Percentiles rank a stretch among this genome's conserved stretches.
These are phyloP conservation scores for Cryphonectria nitschkei DNA, from an alignment of 2,329 filamentous ascomycete species.

Conservation along the genomic window DNA sequence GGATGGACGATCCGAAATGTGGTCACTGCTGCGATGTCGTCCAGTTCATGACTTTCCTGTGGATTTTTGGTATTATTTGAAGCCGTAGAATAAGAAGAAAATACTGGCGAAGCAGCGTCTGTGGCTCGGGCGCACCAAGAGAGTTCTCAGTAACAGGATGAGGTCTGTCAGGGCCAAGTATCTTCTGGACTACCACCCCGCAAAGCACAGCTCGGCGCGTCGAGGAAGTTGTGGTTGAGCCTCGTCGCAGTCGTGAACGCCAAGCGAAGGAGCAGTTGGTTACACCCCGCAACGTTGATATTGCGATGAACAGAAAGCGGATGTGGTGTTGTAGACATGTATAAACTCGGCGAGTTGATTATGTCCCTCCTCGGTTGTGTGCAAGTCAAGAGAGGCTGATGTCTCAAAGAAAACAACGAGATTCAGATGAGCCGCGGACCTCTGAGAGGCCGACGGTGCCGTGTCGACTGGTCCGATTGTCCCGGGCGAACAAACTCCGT, in stretches of 20 bases:
- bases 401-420: constrained; percentile 3
- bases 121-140: not conserved
- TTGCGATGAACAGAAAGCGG: not conserved
- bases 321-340: constrained; percentile 8
- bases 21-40: constrained; percentile 17
- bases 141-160: not conserved
- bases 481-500: not conserved
- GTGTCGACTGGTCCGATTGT: constrained; percentile 9
- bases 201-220: not conserved
- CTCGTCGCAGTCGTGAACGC: constrained; percentile 2
- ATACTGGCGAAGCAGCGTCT: not conserved
- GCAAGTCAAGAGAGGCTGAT: constrained; percentile 19
- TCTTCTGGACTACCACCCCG: not conserved
- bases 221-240: constrained; percentile 1
- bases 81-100: not conserved
- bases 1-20: constrained; percentile 17
- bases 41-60: constrained; percentile 19
- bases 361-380: constrained; percentile 10
- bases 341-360: constrained; percentile 10
- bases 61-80: not conserved
- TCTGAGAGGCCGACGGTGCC: not conserved
- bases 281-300: constrained; percentile 18
- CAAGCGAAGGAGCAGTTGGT: constrained; percentile 9
- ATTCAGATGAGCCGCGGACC: constrained; percentile 6
- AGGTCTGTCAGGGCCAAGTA: constrained; percentile 5